Conservation (phyloP, 2,329 filamentous ascomycete species). For the Cladosporium sp. region DNA sequence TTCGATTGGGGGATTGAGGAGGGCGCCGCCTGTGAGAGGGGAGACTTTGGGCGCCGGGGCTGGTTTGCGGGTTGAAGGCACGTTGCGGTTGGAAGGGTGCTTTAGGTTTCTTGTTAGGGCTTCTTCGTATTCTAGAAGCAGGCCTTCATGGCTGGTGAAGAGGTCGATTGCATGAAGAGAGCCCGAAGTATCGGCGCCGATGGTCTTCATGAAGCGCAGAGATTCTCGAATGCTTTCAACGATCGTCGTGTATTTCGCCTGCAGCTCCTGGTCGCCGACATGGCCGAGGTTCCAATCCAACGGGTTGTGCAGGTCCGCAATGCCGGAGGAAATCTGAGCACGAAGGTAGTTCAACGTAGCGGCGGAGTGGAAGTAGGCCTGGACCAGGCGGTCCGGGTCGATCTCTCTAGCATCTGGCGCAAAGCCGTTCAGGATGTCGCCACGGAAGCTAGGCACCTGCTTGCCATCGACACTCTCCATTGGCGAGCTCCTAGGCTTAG, state of each 20-base stretch:
- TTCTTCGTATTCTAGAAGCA: slow-evolving; percentile 92
- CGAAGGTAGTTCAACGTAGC: slow-evolving; percentile 92
- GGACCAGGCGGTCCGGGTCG: slow-evolving; percentile 76
- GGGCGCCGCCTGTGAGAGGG: slow-evolving; percentile 18
- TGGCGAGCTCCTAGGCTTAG: slow-evolving; percentile 86
- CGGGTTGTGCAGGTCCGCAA: slow-evolving; percentile 88
- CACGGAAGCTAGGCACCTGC: slow-evolving; percentile 82
- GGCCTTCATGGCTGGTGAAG: slow-evolving; percentile 90
- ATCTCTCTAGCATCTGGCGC: slow-evolving; percentile 67
- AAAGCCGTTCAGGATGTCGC: slow-evolving; percentile 92
- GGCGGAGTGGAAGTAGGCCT: slow-evolving; percentile 92
- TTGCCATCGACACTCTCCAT: slow-evolving; percentile 75
- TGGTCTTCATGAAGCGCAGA: slow-evolving; percentile 86
- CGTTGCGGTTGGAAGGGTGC: slow-evolving; percentile 48
- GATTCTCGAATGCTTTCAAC: slow-evolving; percentile 84
- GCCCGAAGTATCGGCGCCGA: slow-evolving; percentile 79
- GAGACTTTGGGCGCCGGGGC: slow-evolving; percentile 16
- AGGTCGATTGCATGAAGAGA: slow-evolving; percentile 88
- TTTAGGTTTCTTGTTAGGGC: slow-evolving; percentile 71
- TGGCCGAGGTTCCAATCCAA: slow-evolving; percentile 94
- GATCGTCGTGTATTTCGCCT: slow-evolving; percentile 78
- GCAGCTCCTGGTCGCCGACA: slow-evolving; percentile 74
- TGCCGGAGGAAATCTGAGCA: slow-evolving; percentile 73
- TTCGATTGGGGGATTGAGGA: slow-evolving; percentile 13
- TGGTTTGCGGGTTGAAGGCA: slow-evolving; percentile 11